These are phyloP conservation scores for Trifolium fragiferum DNA, from an alignment of 306 rosid genomes.

Conservation along the genomic window DNA sequence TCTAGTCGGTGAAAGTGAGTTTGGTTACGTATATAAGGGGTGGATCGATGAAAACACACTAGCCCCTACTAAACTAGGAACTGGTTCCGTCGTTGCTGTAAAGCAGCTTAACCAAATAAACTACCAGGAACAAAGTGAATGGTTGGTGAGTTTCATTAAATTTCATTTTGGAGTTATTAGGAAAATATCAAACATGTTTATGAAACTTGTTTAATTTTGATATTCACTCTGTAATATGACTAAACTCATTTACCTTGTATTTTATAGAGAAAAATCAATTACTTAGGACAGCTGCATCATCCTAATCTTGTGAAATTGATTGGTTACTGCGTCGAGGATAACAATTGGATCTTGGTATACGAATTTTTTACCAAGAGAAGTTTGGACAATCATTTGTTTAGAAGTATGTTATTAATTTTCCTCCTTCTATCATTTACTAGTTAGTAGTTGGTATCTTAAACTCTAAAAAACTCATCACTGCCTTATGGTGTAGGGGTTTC, in stretches of 20 bases:
- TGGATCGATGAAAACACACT: constrained; percentile 75
- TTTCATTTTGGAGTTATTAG: background rate
- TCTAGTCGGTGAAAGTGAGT: constrained; percentile 76
- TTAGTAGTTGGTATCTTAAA: background rate
- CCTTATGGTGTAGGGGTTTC: constrained; percentile 59
- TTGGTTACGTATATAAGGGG: constrained; percentile 36
- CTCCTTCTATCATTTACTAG: background rate
- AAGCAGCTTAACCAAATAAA: constrained; percentile 81
- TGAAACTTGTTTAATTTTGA: background rate
- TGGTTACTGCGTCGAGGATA: constrained; percentile 76
- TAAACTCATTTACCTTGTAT: too few relatives aligned
- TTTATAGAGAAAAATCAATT: background rate
- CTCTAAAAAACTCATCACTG: constrained; percentile 2
- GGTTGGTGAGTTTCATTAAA: constrained; percentile 74
- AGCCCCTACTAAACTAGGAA: background rate
- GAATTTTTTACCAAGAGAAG: constrained; percentile 81
- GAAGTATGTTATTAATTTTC: background rate
- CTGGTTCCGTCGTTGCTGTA: constrained; percentile 25
- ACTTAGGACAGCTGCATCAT: background rate
- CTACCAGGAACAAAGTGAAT: constrained; percentile 81
- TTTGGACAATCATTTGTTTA: constrained; percentile 76
- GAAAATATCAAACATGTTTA: background rate
- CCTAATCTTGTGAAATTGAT: background rate
- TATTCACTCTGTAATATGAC: too few relatives aligned
- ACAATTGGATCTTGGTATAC: constrained; percentile 38